Evolutionary conservation across 1,139 yeast genomes (phyloP), one percentile per base, ranked within the genome.

Genomic region (Protomyces pachydermus): DNA sequence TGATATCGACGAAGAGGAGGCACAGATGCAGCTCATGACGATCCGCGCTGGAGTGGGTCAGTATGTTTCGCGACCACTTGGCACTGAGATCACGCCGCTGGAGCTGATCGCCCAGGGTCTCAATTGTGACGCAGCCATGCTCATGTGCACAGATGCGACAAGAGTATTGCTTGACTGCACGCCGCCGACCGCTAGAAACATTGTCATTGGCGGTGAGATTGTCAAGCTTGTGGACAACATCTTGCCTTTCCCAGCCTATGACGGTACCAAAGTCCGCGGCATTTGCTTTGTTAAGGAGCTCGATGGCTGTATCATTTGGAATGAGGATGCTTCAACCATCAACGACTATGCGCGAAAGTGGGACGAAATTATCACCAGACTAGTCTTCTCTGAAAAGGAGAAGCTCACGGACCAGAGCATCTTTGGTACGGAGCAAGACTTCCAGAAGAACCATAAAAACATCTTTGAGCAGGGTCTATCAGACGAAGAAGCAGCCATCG

Each of bases 261-360:
- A 58, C 34, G 62, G 53, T 18, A 58, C 54, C 39, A 48, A 52
- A 20, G 34, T 52, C 3, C 45, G 45, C n/a, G 62, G 62, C 18
- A 58, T 58, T 3, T 58, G 62, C 20, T 67, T 66, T 50, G 56
- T 67, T 25, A 50, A 66, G 37, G 65, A 60, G 4, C 66, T 66
- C n/a, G 61, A 56, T 20, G 64, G 66, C 25, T 56, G 66, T 2
- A 46, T 67, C 23, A 62, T 67, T 56, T 67, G 69, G 69, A 51
- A 67, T 14, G 68, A 67, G 38, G 66, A 62, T 37, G 67, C 66
- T 18, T 38, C 62, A 3, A 58, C 51, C 18, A 20, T 58, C n/a
- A 52, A 35, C 18, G 62, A 58, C 20, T 58, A 58, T 39, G 62
- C 62, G 32, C 56, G 56, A 1, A 20, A 58, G 32, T 58, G 62